Percentiles rank a stretch among this genome's conserved stretches.
Evolutionary conservation across 371 early-diverging fungal genomes (phyloP).

Genomic region (Chytridium lagenaria): DNA sequence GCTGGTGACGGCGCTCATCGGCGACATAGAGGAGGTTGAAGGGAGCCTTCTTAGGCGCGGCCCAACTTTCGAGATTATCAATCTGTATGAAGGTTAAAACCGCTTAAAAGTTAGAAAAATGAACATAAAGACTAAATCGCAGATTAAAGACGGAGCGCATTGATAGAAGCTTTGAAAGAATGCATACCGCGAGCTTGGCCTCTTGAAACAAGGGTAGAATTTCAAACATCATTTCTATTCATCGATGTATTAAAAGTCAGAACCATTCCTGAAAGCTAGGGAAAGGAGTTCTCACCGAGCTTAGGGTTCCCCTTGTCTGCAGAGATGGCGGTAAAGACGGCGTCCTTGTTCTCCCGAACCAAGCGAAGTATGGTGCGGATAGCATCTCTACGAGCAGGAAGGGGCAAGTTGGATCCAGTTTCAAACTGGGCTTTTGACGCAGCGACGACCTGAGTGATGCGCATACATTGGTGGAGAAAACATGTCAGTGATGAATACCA

Average conservation of each 20-base stretch:
- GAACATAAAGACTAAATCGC: too few species aligned
- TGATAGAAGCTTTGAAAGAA: neutral
- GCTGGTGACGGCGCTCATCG: constrained; percentile 55
- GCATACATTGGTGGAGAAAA: neutral
- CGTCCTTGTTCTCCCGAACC: constrained; percentile 69
- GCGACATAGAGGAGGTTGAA: constrained; percentile 1
- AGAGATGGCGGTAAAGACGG: constrained; percentile 61
- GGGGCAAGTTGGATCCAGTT: constrained; percentile 54
- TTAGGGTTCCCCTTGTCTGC: neutral
- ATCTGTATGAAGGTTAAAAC: too few species aligned
- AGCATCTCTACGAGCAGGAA: constrained; percentile 66
- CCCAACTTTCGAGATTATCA: constrained; percentile 59
- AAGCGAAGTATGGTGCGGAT: constrained; percentile 70
- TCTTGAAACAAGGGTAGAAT: constrained; percentile 63
- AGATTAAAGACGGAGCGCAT: constrained; percentile 42
- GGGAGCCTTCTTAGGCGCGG: constrained; percentile 28
- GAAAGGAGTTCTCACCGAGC: neutral
- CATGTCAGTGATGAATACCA: neutral
- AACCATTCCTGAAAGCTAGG: neutral
- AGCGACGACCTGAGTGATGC: constrained; percentile 28
- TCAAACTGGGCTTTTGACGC: constrained; percentile 27
- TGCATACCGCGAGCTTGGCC: constrained; percentile 49
- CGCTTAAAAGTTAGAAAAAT: too few species aligned
- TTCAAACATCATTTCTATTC: neutral
- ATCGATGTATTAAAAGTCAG: neutral